Base-by-base conservation (phyloP, 139 green algal genomes). In the Volvox africanus region DNA sequence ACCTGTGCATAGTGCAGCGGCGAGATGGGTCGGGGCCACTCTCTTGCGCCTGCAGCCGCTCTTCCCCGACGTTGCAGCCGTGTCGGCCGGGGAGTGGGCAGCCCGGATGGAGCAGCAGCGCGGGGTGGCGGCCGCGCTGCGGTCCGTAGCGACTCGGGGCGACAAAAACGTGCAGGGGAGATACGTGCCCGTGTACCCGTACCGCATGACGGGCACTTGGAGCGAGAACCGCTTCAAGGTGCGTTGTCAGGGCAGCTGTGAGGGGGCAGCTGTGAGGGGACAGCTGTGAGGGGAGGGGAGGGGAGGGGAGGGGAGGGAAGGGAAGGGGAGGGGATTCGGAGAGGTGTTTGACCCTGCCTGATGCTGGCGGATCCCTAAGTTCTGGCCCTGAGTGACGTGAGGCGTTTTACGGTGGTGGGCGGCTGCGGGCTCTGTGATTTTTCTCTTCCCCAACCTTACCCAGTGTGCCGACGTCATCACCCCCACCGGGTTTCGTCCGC, bases 181-280 rank as follows among this genome's bases (percentile, higher is more conserved):
- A 3, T 90, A 77, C 73, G 13, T 35, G n/a, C 71, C 86, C 9
- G 73, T 90, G 2, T 90, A 90, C 86, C 86, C 86, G 20, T 90
- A 65, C 73, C 86, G 50, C 30, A 35, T 90, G 24, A 84, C 86
- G 73, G 73, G 86, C n/a, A 76, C 68, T 2, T 71, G 26, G 37
- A 50, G 20, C 22, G 69, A 21, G 37, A 90, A 90, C 50, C 71
- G 86, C 20, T 20, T 84, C 86, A 90, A 90, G 86, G 86, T 90
- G 69, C 0, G 80, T 50, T 12, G 20, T 6, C 9, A 32, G 55
- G 80, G 50, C 19, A n/a, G 24, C 14, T 24, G 80, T 18, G 16
- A 55, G 5, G 22, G 55, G n/a, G n/a, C n/a, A n/a, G n/a, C n/a
- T n/a, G n/a, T n/a, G n/a, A n/a, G n/a, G n/a, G n/a, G n/a, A n/a